Conservation (phyloP, 106 monocot genomes). For the Dendrobium chrysotoxum region DNA sequence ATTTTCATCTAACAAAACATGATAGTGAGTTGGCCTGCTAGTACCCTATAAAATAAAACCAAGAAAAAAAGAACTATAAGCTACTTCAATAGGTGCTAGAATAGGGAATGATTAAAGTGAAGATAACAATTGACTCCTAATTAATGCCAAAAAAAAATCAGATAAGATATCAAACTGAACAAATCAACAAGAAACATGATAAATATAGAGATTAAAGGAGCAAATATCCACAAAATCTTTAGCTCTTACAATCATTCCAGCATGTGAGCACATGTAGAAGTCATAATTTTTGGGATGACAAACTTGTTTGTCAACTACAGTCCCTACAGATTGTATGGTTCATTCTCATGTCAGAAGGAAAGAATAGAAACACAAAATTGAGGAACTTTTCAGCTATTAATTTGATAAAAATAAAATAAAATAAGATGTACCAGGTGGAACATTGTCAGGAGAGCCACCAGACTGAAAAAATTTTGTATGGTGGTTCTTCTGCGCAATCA, state of each 20-base stretch:
- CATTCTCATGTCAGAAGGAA: not conserved
- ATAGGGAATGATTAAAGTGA: not conserved
- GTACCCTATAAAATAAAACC: constrained; percentile 55
- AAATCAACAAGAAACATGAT: not conserved
- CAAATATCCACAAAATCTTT: not conserved
- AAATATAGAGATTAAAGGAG: not conserved
- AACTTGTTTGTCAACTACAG: constrained; percentile 83
- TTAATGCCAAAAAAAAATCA: not conserved
- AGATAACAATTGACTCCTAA: not conserved
- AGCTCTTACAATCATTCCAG: constrained; percentile 86
- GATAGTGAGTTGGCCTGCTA: constrained; percentile 87
- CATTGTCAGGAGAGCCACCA: constrained; percentile 57
- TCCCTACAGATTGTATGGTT: constrained; percentile 36
- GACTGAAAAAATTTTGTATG: constrained; percentile 87
- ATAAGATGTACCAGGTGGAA: constrained; percentile 64
- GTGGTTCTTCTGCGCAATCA: constrained; percentile 92
- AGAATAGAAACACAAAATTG: not conserved
- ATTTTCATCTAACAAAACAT: constrained; percentile 75
- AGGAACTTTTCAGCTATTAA: not conserved
- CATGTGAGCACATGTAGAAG: constrained; percentile 95
- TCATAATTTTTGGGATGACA: constrained; percentile 91
- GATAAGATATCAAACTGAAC: not conserved
- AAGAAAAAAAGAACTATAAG: not conserved
- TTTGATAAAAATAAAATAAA: not conserved
- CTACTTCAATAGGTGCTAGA: not conserved